Percentiles rank a stretch among this genome's conserved stretches.
phyloP scores from a whole-genome alignment of 768 basidiomycete species.

The Boletus coccyginus region DNA sequence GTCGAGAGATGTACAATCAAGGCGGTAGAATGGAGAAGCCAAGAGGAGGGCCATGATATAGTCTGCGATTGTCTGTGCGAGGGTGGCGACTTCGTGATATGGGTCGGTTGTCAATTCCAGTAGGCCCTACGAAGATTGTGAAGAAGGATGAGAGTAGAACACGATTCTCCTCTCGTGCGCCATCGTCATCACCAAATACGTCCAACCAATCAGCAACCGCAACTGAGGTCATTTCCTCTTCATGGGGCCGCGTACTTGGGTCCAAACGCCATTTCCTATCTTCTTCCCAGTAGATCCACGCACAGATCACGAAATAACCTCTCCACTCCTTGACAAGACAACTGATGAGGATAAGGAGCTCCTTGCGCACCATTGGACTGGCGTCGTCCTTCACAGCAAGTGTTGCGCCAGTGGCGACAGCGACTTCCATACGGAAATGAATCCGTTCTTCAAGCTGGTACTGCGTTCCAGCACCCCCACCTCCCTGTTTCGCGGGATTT shows the following conservation, averaged over 20 bases:
- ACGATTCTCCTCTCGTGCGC: constrained; percentile 70
- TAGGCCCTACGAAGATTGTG: constrained; percentile 84
- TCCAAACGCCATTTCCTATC: constrained; percentile 62
- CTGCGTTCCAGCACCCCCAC: constrained; percentile 82
- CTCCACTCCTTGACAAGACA: constrained; percentile 95
- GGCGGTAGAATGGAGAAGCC: constrained; percentile 81
- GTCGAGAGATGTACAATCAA: constrained; percentile 66
- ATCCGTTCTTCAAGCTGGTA: constrained; percentile 72
- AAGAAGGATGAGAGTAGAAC: constrained; percentile 90
- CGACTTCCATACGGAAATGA: constrained; percentile 88
- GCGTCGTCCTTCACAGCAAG: constrained; percentile 92
- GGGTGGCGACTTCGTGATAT: constrained; percentile 86
- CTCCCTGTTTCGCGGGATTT: constrained; percentile 64
- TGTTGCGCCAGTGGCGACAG: constrained; percentile 84
- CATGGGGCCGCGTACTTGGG: constrained; percentile 35
- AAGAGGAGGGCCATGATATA: constrained; percentile 88
- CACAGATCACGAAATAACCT: constrained; percentile 93
- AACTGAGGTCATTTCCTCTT: constrained; percentile 70
- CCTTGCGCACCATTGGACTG: constrained; percentile 94
- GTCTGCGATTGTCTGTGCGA: constrained; percentile 89
- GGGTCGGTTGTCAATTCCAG: constrained; percentile 92
- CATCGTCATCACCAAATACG: constrained; percentile 61
- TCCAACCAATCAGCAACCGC: constrained; percentile 82
- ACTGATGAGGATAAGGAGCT: constrained; percentile 86
- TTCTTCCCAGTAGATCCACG: constrained; percentile 96